Conservation (phyloP, 148 eudicot species). For the Nepenthes mirabilis region DNA sequence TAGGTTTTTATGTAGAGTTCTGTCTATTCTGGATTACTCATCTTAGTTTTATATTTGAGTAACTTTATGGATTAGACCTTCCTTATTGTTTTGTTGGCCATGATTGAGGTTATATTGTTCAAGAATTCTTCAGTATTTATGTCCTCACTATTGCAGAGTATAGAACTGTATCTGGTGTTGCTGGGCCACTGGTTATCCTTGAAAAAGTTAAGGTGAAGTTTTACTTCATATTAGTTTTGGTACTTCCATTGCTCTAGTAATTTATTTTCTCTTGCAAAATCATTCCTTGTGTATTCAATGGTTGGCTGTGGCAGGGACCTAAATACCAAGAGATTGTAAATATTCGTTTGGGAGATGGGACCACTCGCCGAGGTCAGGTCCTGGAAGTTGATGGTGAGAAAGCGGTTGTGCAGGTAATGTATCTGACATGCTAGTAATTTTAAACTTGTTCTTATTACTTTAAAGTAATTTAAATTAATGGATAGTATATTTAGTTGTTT, state of each 20-base stretch:
- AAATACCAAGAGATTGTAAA: conserved; percentile 96
- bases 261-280: not conserved
- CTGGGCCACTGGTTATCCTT: conserved; percentile 56
- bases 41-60: not conserved
- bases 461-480: not conserved
- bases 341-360: conserved; percentile 95
- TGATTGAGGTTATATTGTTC: not conserved
- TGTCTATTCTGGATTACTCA: not conserved
- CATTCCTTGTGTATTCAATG: not conserved
- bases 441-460: no score
- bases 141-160: conserved; percentile 24
- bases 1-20: no score
- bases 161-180: conserved; percentile 56
- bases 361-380: conserved; percentile 95
- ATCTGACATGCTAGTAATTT: not conserved
- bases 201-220: conserved; percentile 75
- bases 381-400: conserved; percentile 98
- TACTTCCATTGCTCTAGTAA: not conserved
- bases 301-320: conserved; percentile 59
- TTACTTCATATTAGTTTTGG: not conserved
- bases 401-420: conserved; percentile 91
- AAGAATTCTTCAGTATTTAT: conserved; percentile 1
- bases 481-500: not conserved
- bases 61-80: not conserved
- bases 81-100: not conserved